These are phyloP conservation scores for Ulvella scutata DNA, from an alignment of 139 green algal species.

Conservation along the genomic window DNA sequence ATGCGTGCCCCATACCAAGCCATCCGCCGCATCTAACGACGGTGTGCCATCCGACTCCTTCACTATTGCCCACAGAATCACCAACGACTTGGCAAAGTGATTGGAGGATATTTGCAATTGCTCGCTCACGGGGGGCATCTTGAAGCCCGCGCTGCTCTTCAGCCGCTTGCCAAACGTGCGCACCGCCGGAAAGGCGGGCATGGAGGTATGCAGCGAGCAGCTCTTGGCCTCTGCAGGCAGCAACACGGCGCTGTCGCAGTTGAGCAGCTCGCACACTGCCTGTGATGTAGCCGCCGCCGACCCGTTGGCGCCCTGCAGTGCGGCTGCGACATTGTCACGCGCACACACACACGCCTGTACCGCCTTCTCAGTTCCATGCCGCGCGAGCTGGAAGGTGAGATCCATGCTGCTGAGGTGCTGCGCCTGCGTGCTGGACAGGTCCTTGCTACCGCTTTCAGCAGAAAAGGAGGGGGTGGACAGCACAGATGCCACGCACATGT, in stretches of 20 bases:
- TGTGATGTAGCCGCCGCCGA: neutral
- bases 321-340: neutral
- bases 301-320: neutral
- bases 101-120: neutral
- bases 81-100: neutral
- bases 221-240: neutral
- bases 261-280: neutral
- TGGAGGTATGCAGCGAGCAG: neutral
- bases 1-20: neutral
- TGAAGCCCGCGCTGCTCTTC: neutral
- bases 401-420: neutral
- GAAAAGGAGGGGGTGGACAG: neutral
- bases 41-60: no score
- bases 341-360: neutral
- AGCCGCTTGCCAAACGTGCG: neutral
- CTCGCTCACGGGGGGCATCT: neutral
- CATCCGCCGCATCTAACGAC: neutral
- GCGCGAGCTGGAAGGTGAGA: neutral
- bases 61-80: neutral
- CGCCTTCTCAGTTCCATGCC: neutral
- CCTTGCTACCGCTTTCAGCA: neutral
- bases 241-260: neutral
- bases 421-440: neutral
- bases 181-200: neutral
- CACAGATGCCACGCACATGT: neutral